Evolutionary conservation across 805 yeast species (phyloP).

Genomic region (Saturnispora kantuleensis): DNA sequence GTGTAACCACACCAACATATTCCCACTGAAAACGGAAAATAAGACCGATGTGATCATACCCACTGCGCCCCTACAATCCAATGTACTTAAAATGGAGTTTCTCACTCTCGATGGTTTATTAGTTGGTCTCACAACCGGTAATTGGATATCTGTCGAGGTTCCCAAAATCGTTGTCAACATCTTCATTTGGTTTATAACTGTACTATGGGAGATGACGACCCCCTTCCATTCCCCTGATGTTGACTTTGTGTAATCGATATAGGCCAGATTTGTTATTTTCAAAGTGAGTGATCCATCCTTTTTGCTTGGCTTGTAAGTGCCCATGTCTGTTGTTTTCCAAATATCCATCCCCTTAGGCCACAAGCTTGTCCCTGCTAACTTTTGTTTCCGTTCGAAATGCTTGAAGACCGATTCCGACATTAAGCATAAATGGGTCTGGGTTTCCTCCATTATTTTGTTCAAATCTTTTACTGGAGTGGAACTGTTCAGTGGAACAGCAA

Average conservation of each 20-base stretch:
- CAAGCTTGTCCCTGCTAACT: slow-evolving; percentile 14
- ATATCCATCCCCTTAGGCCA: slow-evolving; percentile 71
- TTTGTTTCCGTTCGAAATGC: slow-evolving; percentile 55
- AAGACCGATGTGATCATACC: slow-evolving; percentile 79
- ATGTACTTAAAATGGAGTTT: slow-evolving; percentile 50
- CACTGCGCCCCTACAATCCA: slow-evolving; percentile 69
- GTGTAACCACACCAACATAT: slow-evolving; percentile 70
- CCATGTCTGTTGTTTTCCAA: slow-evolving; percentile 85
- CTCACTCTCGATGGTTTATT: slow-evolving; percentile 37
- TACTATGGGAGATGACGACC: slow-evolving; percentile 83
- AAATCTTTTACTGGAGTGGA: slow-evolving; percentile 62
- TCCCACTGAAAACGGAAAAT: slow-evolving; percentile 78
- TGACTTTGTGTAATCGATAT: slow-evolving; percentile 83
- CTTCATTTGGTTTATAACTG: slow-evolving; percentile 81
- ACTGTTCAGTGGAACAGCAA: slow-evolving; percentile 87
- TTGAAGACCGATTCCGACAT: slow-evolving; percentile 74
- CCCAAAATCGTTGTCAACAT: slow-evolving; percentile 59
- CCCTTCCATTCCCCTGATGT: slow-evolving; percentile 91
- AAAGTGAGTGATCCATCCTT: slow-evolving; percentile 52
- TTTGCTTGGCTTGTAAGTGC: slow-evolving; percentile 52
- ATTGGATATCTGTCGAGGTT: slow-evolving; percentile 37
- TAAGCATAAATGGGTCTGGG: slow-evolving; percentile 69
- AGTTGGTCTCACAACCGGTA: slow-evolving; percentile 42
- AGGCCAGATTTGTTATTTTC: slow-evolving; percentile 77
- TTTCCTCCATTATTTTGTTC: slow-evolving; percentile 56